Base-by-base conservation (phyloP, 2,329 filamentous ascomycete genomes). In the Coniochaeta sp. region DNA sequence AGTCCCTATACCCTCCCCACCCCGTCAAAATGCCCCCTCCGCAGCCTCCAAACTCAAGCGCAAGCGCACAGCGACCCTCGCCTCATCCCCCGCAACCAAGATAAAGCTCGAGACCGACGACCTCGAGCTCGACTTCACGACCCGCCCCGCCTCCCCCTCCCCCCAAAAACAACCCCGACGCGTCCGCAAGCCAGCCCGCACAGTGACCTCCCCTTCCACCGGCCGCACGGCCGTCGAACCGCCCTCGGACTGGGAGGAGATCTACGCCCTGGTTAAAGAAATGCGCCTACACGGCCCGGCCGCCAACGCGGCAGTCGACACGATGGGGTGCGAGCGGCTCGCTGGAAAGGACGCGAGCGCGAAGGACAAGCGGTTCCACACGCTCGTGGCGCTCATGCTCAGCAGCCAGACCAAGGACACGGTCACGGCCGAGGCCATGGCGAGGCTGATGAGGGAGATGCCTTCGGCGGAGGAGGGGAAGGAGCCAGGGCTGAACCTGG, bases 341-440 rank as follows among this genome's bases (percentile, higher is more conserved):
- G 90, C 89, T 2, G 76, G 81, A 55, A 71, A 75, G 17, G 73
- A 67, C 1, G 79, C 81, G 12, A 79, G 75, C 60, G 71, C 78
- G 28, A 78, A 75, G 61, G 82, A 84, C 69, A 86, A 86, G 70
- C 84, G 93, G 7, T 93, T 96, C 67, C 93, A 97, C 69, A 96
- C 91, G 3, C 83, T 97, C 32, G 81, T 96, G 42, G 85, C 92
- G 16, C 79, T 97, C 63, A 96, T 97, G 93, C 82, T 97, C 36
- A 93, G 89, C 38, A 91, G 88, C 57, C 93, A 97, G 77, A 97
- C 93, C 10, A 96, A 96, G 72, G 93, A 97, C 73, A 95, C 91
- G 1, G 90, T 93, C 60, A 96, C 90, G 26, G 89, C 91, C 0
- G 89, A 86, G 16, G 91, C 89, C 7, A 96, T 97, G 87, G 81